These are phyloP conservation scores for Peziza echinospora DNA, from an alignment of 495 filamentous ascomycete genomes.

Conservation along the genomic window DNA sequence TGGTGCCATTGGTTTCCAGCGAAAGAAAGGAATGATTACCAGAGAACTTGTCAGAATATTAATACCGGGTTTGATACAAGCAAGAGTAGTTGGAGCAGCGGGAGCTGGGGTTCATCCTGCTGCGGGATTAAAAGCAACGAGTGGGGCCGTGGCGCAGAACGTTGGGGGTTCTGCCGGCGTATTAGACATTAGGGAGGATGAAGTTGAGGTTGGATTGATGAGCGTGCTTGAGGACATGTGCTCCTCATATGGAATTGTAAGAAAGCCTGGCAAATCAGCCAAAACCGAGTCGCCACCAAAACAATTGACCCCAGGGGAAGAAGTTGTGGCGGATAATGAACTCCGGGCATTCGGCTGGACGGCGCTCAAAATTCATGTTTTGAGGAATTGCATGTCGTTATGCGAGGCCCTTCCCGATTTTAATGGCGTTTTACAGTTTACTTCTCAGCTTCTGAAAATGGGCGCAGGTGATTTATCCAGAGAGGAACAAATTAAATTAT, in stretches of 20 bases:
- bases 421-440: slow-evolving; percentile 64
- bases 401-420: slow-evolving; percentile 89
- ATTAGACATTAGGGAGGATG: slow-evolving; percentile 50
- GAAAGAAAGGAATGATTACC: slow-evolving; percentile 73
- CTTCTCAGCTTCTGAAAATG: slow-evolving; percentile 57
- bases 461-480: slow-evolving; percentile 56
- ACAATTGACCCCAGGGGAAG: slow-evolving; percentile 20
- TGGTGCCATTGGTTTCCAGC: slow-evolving; percentile 47
- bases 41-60: slow-evolving; percentile 65
- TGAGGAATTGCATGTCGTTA: slow-evolving; percentile 66
- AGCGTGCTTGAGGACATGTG: slow-evolving; percentile 34
- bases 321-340: slow-evolving; percentile 24
- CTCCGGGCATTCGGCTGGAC: slow-evolving; percentile 40
- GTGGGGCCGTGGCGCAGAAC: slow-evolving; percentile 2
- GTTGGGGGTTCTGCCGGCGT: slow-evolving; percentile 17
- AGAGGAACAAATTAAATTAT: slow-evolving; percentile 67
- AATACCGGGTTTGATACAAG: slow-evolving; percentile 71
- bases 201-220: slow-evolving; percentile 52
- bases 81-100: slow-evolving; percentile 74
- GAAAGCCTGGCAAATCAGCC: neutral
- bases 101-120: slow-evolving; percentile 90
- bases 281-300: slow-evolving; percentile 3
- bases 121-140: slow-evolving; percentile 32
- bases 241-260: slow-evolving; percentile 21
- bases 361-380: slow-evolving; percentile 59